Percentiles rank a stretch among this genome's conserved stretches.
These are phyloP conservation scores for Thinopyrum elongatum DNA, from an alignment of 176 grass and related monocot species.

Conservation along the genomic window DNA sequence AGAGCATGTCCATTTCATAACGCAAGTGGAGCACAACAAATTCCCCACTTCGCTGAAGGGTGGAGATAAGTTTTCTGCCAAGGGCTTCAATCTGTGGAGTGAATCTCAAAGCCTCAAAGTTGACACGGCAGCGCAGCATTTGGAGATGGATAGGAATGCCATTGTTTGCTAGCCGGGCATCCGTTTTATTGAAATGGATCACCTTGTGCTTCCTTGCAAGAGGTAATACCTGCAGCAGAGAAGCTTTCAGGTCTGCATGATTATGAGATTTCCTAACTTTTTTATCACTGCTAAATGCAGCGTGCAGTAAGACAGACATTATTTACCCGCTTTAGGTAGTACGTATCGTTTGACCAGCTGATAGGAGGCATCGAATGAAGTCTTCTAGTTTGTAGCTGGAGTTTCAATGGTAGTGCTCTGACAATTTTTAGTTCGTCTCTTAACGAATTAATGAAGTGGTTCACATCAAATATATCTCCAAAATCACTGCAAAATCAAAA, in stretches of 20 bases:
- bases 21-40: constrained; percentile 95
- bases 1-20: constrained; percentile 99
- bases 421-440: constrained; percentile 96
- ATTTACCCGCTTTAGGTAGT: constrained; percentile 82
- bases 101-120: constrained; percentile 86
- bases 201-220: constrained; percentile 93
- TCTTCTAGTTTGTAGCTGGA: constrained; percentile 46
- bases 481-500: constrained; percentile 69
- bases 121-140: constrained; percentile 79
- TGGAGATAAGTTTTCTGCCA: constrained; percentile 79
- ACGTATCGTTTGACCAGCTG: constrained; percentile 93
- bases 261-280: background rate
- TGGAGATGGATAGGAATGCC: constrained; percentile 73
- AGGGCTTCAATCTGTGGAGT: constrained; percentile 85
- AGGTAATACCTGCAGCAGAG: constrained; percentile 66
- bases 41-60: constrained; percentile 55
- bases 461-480: constrained; percentile 87
- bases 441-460: constrained; percentile 94
- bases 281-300: background rate
- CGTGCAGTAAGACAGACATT: background rate
- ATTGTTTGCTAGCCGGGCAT: constrained; percentile 91
- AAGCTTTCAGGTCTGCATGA: constrained; percentile 20
- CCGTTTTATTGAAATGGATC: constrained; percentile 88
- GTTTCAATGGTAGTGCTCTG: constrained; percentile 70
- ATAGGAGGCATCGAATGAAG: constrained; percentile 81